phyloP scores from a whole-genome alignment of 345 rosid genomes.

The Boechera retrofracta region DNA sequence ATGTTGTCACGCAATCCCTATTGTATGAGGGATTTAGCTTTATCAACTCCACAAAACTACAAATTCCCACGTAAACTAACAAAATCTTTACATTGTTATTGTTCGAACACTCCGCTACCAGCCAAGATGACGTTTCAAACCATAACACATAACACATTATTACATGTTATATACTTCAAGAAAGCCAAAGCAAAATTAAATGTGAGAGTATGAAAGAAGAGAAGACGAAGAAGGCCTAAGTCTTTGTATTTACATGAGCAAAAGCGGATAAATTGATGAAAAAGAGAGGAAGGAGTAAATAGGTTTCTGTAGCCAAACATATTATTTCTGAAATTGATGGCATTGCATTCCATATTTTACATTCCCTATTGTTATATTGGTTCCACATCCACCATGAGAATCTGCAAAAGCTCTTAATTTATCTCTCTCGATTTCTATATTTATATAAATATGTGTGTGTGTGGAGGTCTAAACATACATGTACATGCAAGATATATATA shows the following conservation, averaged over 20 bases:
- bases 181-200: not conserved
- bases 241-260: not conserved
- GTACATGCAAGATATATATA: not conserved
- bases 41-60: conserved; percentile 33
- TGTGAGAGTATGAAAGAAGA: not conserved
- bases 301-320: conserved; percentile 18
- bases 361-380: not conserved
- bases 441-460: not conserved
- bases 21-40: not conserved
- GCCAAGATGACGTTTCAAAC: not conserved
- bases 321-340: conserved; percentile 18
- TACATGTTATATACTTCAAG: conserved; percentile 11
- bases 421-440: not conserved
- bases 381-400: conserved; percentile 27
- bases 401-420: conserved; percentile 9
- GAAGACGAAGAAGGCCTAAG: no score
- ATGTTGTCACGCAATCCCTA: conserved; percentile 31
- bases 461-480: not conserved
- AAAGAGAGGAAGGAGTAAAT: conserved; percentile 9
- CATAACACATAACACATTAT: not conserved
- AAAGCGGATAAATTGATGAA: conserved; percentile 12
- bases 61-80: not conserved
- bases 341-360: conserved; percentile 10
- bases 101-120: conserved; percentile 7
- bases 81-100: not conserved